Base-by-base conservation (phyloP, 805 yeast genomes). In the Candida silvatica region DNA sequence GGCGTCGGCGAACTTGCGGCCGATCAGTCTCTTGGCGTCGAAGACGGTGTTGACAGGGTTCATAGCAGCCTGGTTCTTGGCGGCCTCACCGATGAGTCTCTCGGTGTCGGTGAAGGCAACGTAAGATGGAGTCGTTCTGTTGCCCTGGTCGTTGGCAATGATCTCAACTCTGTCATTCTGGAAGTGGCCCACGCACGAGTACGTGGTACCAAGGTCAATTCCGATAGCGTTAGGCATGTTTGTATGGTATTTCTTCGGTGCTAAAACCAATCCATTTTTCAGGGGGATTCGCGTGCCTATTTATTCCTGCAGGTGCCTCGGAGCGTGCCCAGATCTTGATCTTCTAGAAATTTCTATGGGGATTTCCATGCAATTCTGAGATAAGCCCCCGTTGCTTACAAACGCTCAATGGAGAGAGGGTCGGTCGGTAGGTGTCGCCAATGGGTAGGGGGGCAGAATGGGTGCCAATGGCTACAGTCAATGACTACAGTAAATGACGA, bases 111-210 rank as follows among this genome's bases (percentile, higher is more conserved):
- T 84, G 71, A 87, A 87, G 29, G 95, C 95, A 38, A 88, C 97
- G 60, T 81, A 88, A 22, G 96, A 88, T 39, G 97, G 96, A 38
- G 97, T 88, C 41, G 88, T 87, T 74, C 97, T 85, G 77, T 87
- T 87, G 78, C 97, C 97, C 72, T 87, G 97, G 64, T 88, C 97
- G 62, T 87, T 87, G 55, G 97, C 95, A 59, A 87, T 83, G 63
- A 87, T 88, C 67, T 88, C 97, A 36, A 88, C 97, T 59, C 83
- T 74, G 50, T 90, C 94, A 58, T 83, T 83, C 53, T 86, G 71
- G 71, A 86, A 86, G 58, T 86, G 94, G 52, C 95, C 96, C 44
- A 87, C 96, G 77, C 96, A 87, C 35, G 95, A 86, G 71, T 86
- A 86, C 40, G 95, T 86, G 40, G 88, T 80, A 67, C 88, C 88